Percentiles rank a stretch among this genome's conserved stretches.
These are phyloP conservation scores for Lithospermum erythrorhizon DNA, from an alignment of 257 asterid species.

Conservation along the genomic window DNA sequence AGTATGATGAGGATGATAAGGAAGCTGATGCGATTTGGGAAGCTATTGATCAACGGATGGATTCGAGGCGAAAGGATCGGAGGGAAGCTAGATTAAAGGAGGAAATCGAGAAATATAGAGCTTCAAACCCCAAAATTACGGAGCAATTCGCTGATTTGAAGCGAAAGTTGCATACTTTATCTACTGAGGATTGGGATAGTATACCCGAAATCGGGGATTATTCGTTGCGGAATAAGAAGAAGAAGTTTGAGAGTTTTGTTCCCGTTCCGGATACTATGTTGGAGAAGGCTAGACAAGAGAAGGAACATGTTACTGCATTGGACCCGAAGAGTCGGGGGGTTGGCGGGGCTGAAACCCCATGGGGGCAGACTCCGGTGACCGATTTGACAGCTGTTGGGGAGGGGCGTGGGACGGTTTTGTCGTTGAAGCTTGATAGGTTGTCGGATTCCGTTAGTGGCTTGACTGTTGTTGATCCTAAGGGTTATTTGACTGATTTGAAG, in stretches of 20 bases:
- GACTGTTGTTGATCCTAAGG: slow-evolving; percentile 94
- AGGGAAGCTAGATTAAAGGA: slow-evolving; percentile 90
- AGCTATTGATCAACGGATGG: slow-evolving; percentile 76
- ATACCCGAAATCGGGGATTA: slow-evolving; percentile 92
- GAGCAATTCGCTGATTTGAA: slow-evolving; percentile 91
- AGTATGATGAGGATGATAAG: slow-evolving; percentile 66
- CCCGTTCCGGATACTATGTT: slow-evolving; percentile 82
- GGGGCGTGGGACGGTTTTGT: slow-evolving; percentile 90
- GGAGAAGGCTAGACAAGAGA: slow-evolving; percentile 92
- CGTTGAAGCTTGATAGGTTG: slow-evolving; percentile 70
- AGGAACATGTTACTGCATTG: slow-evolving; percentile 77
- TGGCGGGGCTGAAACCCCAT: slow-evolving; percentile 92
- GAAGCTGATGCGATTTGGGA: slow-evolving; percentile 50
- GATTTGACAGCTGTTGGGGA: slow-evolving; percentile 97
- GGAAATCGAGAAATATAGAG: slow-evolving; percentile 86
- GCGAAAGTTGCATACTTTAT: slow-evolving; percentile 54
- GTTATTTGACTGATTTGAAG: slow-evolving; percentile 87
- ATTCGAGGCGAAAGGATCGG: slow-evolving; percentile 73
- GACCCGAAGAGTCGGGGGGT: slow-evolving; percentile 77
- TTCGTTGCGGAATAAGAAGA: slow-evolving; percentile 70
- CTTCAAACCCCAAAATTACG: slow-evolving; percentile 76
- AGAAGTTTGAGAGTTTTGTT: slow-evolving; percentile 80
- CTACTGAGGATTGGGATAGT: slow-evolving; percentile 71
- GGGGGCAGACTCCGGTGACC: slow-evolving; percentile 74
- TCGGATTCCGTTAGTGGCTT: slow-evolving; percentile 81